Conservation (phyloP, 2,329 filamentous ascomycete genomes). For the Nigrospora oryzae region DNA sequence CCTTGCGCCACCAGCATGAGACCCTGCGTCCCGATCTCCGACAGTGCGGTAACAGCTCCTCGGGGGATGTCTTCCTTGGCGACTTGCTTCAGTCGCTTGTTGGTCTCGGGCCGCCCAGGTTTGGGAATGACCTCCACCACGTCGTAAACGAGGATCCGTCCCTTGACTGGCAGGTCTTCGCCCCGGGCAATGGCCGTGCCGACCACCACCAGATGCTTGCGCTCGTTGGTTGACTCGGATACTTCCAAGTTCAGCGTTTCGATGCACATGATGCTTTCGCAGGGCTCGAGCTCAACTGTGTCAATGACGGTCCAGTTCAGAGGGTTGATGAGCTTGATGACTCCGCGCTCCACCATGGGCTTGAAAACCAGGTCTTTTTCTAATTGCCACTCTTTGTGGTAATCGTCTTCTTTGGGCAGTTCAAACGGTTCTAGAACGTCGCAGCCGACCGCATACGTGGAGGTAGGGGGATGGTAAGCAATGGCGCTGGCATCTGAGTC, state of each 20-base stretch:
- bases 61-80: slow-evolving; percentile 86
- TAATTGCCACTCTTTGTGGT: slow-evolving; percentile 70
- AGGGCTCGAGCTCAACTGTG: slow-evolving; percentile 61
- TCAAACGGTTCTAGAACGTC: slow-evolving; percentile 64
- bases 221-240: slow-evolving; percentile 83
- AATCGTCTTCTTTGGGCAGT: slow-evolving; percentile 77
- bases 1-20: slow-evolving; percentile 87
- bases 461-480: slow-evolving; percentile 66
- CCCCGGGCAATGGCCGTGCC: slow-evolving; percentile 82
- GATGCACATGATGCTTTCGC: slow-evolving; percentile 73
- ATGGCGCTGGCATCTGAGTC: slow-evolving; percentile 64
- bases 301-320: slow-evolving; percentile 73
- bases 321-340: slow-evolving; percentile 72
- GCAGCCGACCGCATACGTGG: slow-evolving; percentile 70
- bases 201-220: slow-evolving; percentile 72
- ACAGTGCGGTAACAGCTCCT: slow-evolving; percentile 81
- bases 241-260: slow-evolving; percentile 80
- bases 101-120: slow-evolving; percentile 75
- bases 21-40: slow-evolving; percentile 76
- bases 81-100: slow-evolving; percentile 75
- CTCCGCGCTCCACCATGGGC: slow-evolving; percentile 63
- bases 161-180: slow-evolving; percentile 81
- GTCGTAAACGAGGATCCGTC: slow-evolving; percentile 83
- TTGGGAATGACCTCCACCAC: slow-evolving; percentile 88
- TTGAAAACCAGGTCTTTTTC: slow-evolving; percentile 57